Evolutionary conservation across 192 early-diverging fungal species (phyloP), one percentile per base, ranked within the genome.

Genomic region (Linderina pennispora): DNA sequence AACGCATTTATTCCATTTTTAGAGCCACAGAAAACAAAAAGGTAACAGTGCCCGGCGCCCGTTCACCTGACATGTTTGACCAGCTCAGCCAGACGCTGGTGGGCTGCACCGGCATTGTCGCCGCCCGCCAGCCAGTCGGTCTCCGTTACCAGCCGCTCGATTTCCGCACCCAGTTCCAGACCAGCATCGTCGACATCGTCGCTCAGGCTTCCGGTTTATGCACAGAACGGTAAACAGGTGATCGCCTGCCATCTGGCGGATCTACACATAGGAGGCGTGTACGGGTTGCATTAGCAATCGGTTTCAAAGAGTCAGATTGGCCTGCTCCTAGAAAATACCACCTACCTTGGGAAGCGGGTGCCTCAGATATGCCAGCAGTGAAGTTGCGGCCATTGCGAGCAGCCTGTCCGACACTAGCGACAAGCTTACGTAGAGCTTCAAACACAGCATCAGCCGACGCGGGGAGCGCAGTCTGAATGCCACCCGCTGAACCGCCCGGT

Each of bases 361-460:
- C 8, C 52, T 50, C n/a, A 63, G 46, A 40, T 72, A 53, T 20
- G 53, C 55, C 28, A 60, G 45, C 26, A 72, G 51, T 18, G 68
- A 64, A 9, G 36, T 55, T 6, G 43, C 38, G 31, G 56, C 61
- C 45, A 53, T 34, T 8, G 48, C 34, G 18, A 51, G 50, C 17
- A 62, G 24, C 32, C 53, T 49, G 15, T 49, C 48, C 19, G 56
- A 64, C 40, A 55, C 43, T 23, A 74, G 53, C 20, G 70, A 43
- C 41, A 74, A 22, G 44, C 58, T 61, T 43, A 55, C 39, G 28
- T 66, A 74, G n/a, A 74, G 59, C 52, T 62, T 74, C 19, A 74
- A 41, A 16, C 70, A 74, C 25, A 66, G 53, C 17, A 44, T 17
- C 42, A 74, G 54, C 3, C 63, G 43, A 22, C 43, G 49, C 40